Conservation (phyloP, 768 basidiomycete genomes). For the Russula ochroleuca region DNA sequence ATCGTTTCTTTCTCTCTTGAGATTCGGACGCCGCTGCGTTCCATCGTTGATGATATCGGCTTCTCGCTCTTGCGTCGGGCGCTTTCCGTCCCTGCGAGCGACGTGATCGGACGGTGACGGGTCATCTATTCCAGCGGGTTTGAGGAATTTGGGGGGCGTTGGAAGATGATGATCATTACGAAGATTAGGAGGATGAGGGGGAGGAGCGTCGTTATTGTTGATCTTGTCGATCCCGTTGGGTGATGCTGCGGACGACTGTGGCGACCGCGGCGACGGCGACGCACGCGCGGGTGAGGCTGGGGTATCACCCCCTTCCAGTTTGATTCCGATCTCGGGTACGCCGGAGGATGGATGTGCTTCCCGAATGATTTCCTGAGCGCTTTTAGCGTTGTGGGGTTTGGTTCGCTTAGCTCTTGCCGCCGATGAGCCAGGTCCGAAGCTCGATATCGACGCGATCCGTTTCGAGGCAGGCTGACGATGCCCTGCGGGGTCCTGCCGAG, state of each 20-base stretch:
- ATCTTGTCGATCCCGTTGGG: neutral
- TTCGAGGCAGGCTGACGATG: conserved; percentile 13
- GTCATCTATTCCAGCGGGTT: conserved; percentile 21
- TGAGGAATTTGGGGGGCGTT: conserved; percentile 11
- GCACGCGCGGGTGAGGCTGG: neutral
- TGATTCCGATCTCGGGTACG: conserved; percentile 2
- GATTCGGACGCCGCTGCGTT: conserved; percentile 11
- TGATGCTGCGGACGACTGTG: conserved; percentile 1
- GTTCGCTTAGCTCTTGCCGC: neutral
- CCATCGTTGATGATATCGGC: neutral
- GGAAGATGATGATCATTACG: neutral
- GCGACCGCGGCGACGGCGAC: neutral
- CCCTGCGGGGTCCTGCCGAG: conserved; percentile 7
- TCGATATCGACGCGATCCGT: conserved; percentile 24
- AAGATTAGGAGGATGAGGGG: neutral
- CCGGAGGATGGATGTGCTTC: conserved; percentile 6
- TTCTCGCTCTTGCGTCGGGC: neutral
- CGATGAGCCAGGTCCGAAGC: conserved; percentile 15
- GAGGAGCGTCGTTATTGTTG: neutral
- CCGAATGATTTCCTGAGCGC: conserved; percentile 19
- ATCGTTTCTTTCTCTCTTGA: conserved; percentile 23
- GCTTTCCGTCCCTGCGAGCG: conserved; percentile 17
- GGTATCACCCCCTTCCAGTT: conserved; percentile 6
- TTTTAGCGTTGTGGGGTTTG: conserved; percentile 15
- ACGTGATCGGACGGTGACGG: conserved; percentile 4